Evolutionary conservation across 1,139 yeast species (phyloP).

Genomic region (Saccharomyces pastorianus): DNA sequence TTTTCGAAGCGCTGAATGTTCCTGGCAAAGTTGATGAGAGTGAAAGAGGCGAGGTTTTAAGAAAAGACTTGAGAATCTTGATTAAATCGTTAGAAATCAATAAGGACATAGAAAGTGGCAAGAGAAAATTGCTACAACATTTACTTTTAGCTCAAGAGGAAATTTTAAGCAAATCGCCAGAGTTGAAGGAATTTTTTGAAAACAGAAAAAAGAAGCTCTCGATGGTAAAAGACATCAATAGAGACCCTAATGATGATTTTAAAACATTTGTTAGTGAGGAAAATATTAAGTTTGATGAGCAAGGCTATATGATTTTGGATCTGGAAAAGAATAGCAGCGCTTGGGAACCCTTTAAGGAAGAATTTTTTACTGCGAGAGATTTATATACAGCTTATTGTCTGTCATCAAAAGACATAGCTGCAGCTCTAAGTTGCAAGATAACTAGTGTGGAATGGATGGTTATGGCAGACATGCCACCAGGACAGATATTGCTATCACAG

Average conservation of each 20-base stretch:
- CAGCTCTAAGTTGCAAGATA: conserved; percentile 56
- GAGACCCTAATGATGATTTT: conserved; percentile 14
- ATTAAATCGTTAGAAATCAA: conserved; percentile 58
- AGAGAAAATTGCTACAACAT: conserved; percentile 56
- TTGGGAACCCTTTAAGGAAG: conserved; percentile 70
- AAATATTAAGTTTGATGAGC: conserved; percentile 24
- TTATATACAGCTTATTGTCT: conserved; percentile 59
- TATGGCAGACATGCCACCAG: conserved; percentile 58
- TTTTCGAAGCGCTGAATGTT: conserved; percentile 46
- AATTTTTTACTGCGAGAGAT: conserved; percentile 67
- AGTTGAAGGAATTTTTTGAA: conserved; percentile 27
- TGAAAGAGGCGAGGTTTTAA: conserved; percentile 51
- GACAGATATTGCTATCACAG: conserved; percentile 56
- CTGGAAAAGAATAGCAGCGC: conserved; percentile 36
- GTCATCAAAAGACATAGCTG: conserved; percentile 55
- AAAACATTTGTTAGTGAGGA: conserved; percentile 27
- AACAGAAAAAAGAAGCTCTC: conserved; percentile 21
- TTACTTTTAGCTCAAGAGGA: conserved; percentile 59
- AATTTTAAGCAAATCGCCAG: conserved; percentile 35
- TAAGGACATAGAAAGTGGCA: conserved; percentile 44
- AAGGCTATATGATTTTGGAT: conserved; percentile 30
- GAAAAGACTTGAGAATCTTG: conserved; percentile 63
- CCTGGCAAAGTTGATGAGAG: conserved; percentile 32
- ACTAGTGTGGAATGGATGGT: conserved; percentile 70
- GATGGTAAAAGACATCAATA: not conserved